These are phyloP conservation scores for Morella rubra DNA, from an alignment of 306 rosid species.

Conservation along the genomic window DNA sequence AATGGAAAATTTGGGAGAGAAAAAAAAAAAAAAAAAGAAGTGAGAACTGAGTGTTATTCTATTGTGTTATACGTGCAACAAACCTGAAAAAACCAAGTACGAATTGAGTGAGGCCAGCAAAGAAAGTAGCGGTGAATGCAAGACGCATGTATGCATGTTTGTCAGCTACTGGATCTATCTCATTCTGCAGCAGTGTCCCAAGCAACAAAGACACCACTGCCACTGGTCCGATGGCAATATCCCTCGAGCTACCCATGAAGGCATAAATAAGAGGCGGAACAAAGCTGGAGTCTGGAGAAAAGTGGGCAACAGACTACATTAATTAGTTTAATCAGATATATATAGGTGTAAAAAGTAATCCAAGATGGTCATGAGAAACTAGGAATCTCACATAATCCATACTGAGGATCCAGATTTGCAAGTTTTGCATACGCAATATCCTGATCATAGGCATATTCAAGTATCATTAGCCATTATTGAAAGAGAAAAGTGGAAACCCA, in stretches of 20 bases:
- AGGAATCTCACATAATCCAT: slow-evolving; percentile 48
- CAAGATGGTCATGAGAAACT: neutral
- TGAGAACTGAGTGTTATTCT: neutral
- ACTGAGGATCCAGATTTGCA: slow-evolving; percentile 43
- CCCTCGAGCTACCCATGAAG: slow-evolving; percentile 81
- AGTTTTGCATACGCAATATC: slow-evolving; percentile 55
- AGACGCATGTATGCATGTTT: slow-evolving; percentile 44
- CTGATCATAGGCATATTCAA: neutral
- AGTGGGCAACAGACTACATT: neutral
- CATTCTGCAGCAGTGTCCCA: slow-evolving; percentile 49
- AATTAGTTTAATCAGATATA: neutral
- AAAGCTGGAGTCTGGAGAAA: slow-evolving; percentile 61
- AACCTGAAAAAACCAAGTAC: slow-evolving; percentile 67
- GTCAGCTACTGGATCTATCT: slow-evolving; percentile 21
- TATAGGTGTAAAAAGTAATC: neutral
- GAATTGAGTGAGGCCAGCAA: slow-evolving; percentile 73
- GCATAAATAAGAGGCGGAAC: slow-evolving; percentile 78
- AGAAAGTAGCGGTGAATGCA: slow-evolving; percentile 81
- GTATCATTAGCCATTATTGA: neutral
- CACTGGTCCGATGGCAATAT: slow-evolving; percentile 83
- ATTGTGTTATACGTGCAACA: neutral
- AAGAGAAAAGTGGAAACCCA: neutral
- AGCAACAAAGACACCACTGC: slow-evolving; percentile 88
- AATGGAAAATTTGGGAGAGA: neutral
- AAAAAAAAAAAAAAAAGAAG: slow-evolving; percentile 3